Conservation (phyloP, 116 monocot genomes). For the Zostera marina region DNA sequence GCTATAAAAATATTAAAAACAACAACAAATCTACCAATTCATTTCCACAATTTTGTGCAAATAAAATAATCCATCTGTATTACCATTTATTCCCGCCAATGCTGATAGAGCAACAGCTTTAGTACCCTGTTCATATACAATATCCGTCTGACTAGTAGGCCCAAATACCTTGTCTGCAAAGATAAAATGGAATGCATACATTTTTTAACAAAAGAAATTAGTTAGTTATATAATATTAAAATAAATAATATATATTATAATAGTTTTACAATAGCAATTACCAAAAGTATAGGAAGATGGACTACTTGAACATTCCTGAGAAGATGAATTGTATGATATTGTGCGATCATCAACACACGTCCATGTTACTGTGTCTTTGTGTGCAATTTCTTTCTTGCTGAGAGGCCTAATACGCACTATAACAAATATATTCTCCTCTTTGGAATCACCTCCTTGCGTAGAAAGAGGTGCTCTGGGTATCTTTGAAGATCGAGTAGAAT, state of each 20-base stretch:
- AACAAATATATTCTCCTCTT: conserved; percentile 35
- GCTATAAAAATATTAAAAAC: conserved; percentile 25
- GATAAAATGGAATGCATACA: not conserved
- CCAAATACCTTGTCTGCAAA: conserved; percentile 82
- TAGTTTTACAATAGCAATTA: conserved; percentile 16
- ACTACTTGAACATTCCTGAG: conserved; percentile 42
- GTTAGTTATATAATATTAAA: not conserved
- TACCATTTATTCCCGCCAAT: conserved; percentile 91
- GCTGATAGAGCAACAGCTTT: conserved; percentile 84
- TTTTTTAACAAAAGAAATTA: not conserved
- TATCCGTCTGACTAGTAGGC: conserved; percentile 44
- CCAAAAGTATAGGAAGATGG: conserved; percentile 48
- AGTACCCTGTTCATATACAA: conserved; percentile 76
- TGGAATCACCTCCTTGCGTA: conserved; percentile 13
- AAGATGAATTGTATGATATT: conserved; percentile 25
- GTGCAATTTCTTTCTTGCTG: conserved; percentile 45
- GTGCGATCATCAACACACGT: conserved; percentile 56
- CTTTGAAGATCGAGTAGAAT: not conserved
- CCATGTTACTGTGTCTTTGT: conserved; percentile 63
- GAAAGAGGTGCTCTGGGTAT: conserved; percentile 7
- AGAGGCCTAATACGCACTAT: conserved; percentile 70
- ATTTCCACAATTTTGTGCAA: not conserved
- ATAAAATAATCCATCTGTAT: not conserved
- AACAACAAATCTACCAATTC: not conserved
- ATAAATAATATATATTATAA: not conserved